A percentile compares a stretch with the other conserved stretches of the same genome.
These are phyloP conservation scores for Tulasnella sp. DNA, from an alignment of 768 basidiomycete genomes.

Conservation along the genomic window DNA sequence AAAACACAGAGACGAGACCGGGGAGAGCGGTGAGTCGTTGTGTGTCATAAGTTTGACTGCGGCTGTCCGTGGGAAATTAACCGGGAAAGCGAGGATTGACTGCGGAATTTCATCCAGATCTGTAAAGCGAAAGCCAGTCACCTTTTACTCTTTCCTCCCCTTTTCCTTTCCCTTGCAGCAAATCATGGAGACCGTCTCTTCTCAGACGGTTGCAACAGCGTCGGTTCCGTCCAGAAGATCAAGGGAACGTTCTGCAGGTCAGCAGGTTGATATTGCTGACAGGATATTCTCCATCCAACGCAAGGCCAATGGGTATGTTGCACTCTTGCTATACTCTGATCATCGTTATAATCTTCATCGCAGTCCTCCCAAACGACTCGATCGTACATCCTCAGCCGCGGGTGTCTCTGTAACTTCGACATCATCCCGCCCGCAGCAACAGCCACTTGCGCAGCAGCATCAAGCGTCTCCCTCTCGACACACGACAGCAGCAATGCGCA, in stretches of 20 bases:
- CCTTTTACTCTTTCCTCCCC: neutral
- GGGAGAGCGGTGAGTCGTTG: too few species aligned
- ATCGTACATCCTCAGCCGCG: neutral
- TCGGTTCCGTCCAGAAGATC: neutral
- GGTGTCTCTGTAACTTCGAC: conserved; percentile 14
- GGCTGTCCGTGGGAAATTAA: too few species aligned
- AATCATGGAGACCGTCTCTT: neutral
- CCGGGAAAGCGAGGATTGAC: too few species aligned
- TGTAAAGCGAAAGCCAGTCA: too few species aligned
- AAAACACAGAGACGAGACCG: too few species aligned
- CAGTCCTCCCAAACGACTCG: neutral
- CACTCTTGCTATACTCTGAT: too few species aligned
- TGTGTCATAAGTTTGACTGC: too few species aligned
- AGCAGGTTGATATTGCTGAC: conserved; percentile 42
- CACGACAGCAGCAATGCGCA: conserved; percentile 17
- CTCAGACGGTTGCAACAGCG: neutral
- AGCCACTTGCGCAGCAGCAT: conserved; percentile 4
- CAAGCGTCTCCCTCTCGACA: conserved; percentile 6
- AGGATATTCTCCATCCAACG: conserved; percentile 56
- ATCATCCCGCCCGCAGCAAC: conserved; percentile 2
- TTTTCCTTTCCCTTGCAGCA: neutral
- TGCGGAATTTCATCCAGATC: too few species aligned
- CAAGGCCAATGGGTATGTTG: conserved; percentile 44
- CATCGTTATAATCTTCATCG: neutral
- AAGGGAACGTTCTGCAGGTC: too few species aligned